phyloP scores from a whole-genome alignment of 2,329 filamentous ascomycete genomes.

The Akanthomyces uredinophilus region DNA sequence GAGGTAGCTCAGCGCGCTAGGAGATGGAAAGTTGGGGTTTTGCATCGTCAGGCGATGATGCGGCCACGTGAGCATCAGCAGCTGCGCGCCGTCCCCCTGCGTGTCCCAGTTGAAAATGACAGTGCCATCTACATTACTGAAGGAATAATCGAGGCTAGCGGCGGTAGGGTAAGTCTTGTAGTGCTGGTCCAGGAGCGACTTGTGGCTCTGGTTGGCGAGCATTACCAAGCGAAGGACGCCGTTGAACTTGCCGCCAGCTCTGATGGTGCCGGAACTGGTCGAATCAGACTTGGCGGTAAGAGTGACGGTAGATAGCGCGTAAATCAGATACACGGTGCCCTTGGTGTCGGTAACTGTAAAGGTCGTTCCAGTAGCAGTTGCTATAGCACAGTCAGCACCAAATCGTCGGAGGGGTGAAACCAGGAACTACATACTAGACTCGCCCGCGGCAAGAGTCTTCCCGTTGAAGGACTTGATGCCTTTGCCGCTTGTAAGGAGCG shows the following conservation, averaged over 20 bases:
- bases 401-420: neutral
- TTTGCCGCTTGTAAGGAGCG: constrained; percentile 18
- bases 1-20: constrained; percentile 19
- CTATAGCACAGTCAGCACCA: constrained; percentile 12
- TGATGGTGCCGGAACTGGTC: constrained; percentile 17
- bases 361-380: constrained; percentile 18
- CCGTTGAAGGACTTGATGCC: constrained; percentile 21
- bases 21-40: constrained; percentile 19
- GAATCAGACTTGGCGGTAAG: constrained; percentile 19
- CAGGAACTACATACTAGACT: constrained; percentile 16
- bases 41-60: constrained; percentile 22
- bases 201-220: constrained; percentile 19
- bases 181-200: constrained; percentile 21
- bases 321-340: constrained; percentile 21
- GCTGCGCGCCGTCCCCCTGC: constrained; percentile 18
- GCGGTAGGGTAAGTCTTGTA: constrained; percentile 20
- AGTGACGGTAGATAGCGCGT: constrained; percentile 20
- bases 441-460: constrained; percentile 17
- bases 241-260: constrained; percentile 16
- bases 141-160: constrained; percentile 19
- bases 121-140: constrained; percentile 18
- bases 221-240: constrained; percentile 21
- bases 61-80: constrained; percentile 23
- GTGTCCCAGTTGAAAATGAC: constrained; percentile 22
- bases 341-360: constrained; percentile 22